Evolutionary conservation across 768 basidiomycete species (phyloP).

Genomic region (Rhodotorula paludigena): DNA sequence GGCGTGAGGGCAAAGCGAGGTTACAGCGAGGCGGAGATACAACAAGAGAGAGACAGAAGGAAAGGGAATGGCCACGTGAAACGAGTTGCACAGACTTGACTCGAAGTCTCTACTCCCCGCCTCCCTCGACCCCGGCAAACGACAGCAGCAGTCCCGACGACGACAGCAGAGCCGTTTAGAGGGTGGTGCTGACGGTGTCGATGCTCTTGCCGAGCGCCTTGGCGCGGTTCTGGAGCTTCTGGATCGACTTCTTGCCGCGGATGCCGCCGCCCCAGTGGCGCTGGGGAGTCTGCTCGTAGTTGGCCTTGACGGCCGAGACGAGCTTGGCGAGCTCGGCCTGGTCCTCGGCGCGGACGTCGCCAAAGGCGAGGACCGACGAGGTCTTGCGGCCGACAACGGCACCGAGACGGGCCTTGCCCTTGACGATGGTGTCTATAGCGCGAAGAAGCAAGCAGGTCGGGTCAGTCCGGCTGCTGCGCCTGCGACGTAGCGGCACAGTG

Average conservation of each 20-base stretch:
- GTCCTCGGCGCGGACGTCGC: constrained; percentile 94
- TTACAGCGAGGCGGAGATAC: too few species aligned
- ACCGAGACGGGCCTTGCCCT: constrained; percentile 90
- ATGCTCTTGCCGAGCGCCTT: constrained; percentile 23
- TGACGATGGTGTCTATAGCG: constrained; percentile 77
- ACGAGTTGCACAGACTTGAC: too few species aligned
- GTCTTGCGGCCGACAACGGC: constrained; percentile 99
- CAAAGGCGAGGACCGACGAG: constrained; percentile 78
- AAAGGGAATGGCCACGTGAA: too few species aligned
- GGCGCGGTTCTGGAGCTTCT: constrained; percentile 20
- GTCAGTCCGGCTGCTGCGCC: neutral
- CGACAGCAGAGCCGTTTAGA: too few species aligned
- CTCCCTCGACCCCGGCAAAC: too few species aligned
- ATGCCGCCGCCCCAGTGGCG: neutral
- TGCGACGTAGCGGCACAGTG: too few species aligned
- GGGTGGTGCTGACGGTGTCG: too few species aligned
- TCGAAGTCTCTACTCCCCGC: too few species aligned
- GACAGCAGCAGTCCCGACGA: too few species aligned
- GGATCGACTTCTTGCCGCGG: neutral
- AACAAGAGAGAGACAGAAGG: too few species aligned
- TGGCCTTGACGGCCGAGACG: constrained; percentile 88
- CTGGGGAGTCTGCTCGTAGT: constrained; percentile 57
- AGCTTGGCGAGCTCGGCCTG: constrained; percentile 85
- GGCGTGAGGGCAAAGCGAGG: too few species aligned
- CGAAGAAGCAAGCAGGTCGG: neutral